Evolutionary conservation across 768 basidiomycete species (phyloP).

Genomic region (Hericium coralloides): DNA sequence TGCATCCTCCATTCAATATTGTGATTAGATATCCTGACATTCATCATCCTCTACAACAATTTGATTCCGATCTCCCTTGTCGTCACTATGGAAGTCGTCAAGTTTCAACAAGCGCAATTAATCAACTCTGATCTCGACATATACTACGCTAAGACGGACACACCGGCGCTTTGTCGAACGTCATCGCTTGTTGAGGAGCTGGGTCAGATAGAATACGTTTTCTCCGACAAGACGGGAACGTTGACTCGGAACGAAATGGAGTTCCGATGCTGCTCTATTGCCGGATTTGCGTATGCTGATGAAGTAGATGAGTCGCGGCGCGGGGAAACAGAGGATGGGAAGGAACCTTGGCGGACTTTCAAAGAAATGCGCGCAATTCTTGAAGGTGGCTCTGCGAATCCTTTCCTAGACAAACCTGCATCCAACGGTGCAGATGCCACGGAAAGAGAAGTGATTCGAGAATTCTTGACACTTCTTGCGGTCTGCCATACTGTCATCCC

Average conservation of each 20-base stretch:
- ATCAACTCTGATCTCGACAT: constrained; percentile 98
- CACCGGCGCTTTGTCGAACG: constrained; percentile 94
- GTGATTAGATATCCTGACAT: constrained; percentile 81
- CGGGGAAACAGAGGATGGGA: constrained; percentile 42
- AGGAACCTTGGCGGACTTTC: constrained; percentile 71
- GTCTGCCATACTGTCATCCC: constrained; percentile 99
- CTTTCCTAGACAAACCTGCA: constrained; percentile 41
- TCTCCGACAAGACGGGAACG: constrained; percentile 93
- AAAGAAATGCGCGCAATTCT: constrained; percentile 55
- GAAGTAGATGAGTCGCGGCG: constrained; percentile 82
- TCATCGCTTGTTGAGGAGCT: constrained; percentile 97
- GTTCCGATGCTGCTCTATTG: constrained; percentile 84
- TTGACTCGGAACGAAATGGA: constrained; percentile 98
- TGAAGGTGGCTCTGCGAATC: constrained; percentile 32
- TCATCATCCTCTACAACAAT: constrained; percentile 98
- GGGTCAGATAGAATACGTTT: constrained; percentile 95
- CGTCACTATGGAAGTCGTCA: constrained; percentile 99
- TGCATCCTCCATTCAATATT: not conserved
- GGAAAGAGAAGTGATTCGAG: constrained; percentile 27
- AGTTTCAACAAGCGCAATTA: constrained; percentile 93
- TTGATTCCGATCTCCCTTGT: constrained; percentile 98
- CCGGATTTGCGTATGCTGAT: constrained; percentile 83
- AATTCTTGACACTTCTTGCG: constrained; percentile 45
- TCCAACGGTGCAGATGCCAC: constrained; percentile 14
- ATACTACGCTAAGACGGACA: constrained; percentile 94